These are phyloP conservation scores for Calycina marina DNA, from an alignment of 2,329 filamentous ascomycete species.

Conservation along the genomic window DNA sequence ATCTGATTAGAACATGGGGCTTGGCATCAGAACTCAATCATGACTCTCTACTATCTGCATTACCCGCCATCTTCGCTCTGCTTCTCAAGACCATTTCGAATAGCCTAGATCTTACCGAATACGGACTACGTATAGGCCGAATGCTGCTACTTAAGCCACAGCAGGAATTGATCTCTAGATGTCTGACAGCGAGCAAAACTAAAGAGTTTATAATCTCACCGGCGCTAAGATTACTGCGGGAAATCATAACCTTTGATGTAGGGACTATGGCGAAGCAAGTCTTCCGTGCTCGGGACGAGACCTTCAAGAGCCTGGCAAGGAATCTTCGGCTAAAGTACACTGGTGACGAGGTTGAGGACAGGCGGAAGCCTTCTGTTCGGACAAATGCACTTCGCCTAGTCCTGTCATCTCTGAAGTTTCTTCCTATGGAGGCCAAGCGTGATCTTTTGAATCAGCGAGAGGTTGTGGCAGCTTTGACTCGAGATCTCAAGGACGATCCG, in stretches of 20 bases:
- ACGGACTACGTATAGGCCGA: conserved; percentile 66
- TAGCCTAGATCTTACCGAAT: conserved; percentile 57
- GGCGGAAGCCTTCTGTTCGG: conserved; percentile 61
- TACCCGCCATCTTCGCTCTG: conserved; percentile 67
- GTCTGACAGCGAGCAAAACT: conserved; percentile 62
- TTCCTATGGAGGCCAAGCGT: conserved; percentile 62
- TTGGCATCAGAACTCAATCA: conserved; percentile 69
- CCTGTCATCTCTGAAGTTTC: conserved; percentile 62
- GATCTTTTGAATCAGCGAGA: conserved; percentile 68
- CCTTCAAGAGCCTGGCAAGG: conserved; percentile 64
- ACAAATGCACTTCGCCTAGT: conserved; percentile 75
- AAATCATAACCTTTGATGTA: conserved; percentile 75
- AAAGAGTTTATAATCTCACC: conserved; percentile 86
- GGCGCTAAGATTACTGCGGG: conserved; percentile 69
- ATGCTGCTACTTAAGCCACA: conserved; percentile 71
- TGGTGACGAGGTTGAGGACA: conserved; percentile 46
- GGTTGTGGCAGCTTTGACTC: conserved; percentile 55
- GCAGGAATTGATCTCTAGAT: conserved; percentile 64
- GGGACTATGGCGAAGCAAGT: conserved; percentile 65
- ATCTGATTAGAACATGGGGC: conserved; percentile 79
- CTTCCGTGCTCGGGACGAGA: conserved; percentile 64
- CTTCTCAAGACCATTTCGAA: conserved; percentile 66
- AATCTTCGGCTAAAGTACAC: conserved; percentile 60
- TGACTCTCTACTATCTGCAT: conserved; percentile 65
- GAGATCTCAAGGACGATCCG: conserved; percentile 64